Evolutionary conservation across 1,139 yeast species (phyloP).

Genomic region (Arxiozyma heterogenica): DNA sequence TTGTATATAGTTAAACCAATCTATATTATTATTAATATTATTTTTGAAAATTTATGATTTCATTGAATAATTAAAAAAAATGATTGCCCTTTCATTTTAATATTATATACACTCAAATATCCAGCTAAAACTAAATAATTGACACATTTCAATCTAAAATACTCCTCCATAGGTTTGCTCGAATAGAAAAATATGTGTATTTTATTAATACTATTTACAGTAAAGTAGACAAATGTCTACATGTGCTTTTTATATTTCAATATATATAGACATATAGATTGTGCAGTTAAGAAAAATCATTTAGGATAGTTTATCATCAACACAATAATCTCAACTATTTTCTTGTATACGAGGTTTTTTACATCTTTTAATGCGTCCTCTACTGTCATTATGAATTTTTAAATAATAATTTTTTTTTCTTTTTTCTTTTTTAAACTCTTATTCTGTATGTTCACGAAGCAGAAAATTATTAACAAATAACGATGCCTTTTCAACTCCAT

Average conservation of each 20-base stretch:
- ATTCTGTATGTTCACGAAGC: neutral
- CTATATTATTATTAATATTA: no score
- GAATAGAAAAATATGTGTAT: neutral
- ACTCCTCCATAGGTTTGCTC: neutral
- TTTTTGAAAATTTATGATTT: no score
- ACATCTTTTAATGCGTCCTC: neutral
- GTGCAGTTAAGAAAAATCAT: neutral
- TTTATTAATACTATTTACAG: neutral
- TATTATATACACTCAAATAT: no score
- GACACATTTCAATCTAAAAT: neutral
- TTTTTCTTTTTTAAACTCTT: neutral
- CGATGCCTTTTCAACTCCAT: constrained; percentile 55
- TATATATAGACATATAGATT: neutral
- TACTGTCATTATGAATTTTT: neutral
- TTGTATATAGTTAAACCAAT: no score
- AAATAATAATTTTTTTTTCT: neutral
- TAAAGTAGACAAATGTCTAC: neutral
- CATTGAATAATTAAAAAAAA: no score
- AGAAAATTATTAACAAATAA: constrained; percentile 35
- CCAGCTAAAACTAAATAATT: no score
- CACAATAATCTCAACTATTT: neutral
- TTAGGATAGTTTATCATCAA: neutral
- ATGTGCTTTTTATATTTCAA: neutral
- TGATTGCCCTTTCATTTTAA: no score
- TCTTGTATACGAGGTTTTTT: neutral